A percentile compares a stretch with the other conserved stretches of the same genome.
Conservation (phyloP, 495 filamentous ascomycete species). For the Penicillium daleae region DNA sequence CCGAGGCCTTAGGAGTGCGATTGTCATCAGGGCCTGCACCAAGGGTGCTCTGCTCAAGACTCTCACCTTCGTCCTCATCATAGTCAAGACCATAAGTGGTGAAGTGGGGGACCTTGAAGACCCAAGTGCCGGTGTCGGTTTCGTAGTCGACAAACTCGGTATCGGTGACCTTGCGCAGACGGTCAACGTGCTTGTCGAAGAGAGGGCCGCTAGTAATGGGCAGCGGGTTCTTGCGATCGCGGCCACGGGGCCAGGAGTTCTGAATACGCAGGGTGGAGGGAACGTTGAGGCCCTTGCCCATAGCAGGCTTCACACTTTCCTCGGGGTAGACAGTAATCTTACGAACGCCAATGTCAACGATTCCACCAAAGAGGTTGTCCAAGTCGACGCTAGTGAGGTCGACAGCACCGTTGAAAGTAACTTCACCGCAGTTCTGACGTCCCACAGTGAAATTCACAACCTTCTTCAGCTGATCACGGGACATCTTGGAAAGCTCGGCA, state of each 20-base stretch:
- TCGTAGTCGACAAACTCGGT: conserved; percentile 84
- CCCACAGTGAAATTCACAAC: conserved; percentile 78
- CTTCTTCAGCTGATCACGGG: conserved; percentile 68
- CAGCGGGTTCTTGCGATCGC: conserved; percentile 58
- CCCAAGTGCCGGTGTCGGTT: conserved; percentile 78
- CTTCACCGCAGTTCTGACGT: conserved; percentile 74
- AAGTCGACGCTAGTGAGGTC: conserved; percentile 75
- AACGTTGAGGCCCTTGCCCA: conserved; percentile 88
- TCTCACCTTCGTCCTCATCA: conserved; percentile 70
- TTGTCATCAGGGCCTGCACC: conserved; percentile 61
- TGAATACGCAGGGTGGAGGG: conserved; percentile 82
- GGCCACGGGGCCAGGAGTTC: conserved; percentile 85
- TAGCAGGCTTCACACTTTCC: conserved; percentile 70
- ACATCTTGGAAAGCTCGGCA: conserved; percentile 74
- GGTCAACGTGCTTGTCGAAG: conserved; percentile 79
- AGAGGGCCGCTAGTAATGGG: conserved; percentile 59
- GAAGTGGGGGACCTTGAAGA: conserved; percentile 90
- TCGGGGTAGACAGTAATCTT: conserved; percentile 86
- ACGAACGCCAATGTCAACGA: conserved; percentile 74
- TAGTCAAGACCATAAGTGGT: conserved; percentile 94
- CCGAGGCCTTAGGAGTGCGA: conserved; percentile 55
- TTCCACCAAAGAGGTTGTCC: conserved; percentile 69
- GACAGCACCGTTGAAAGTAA: conserved; percentile 79
- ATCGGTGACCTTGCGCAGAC: conserved; percentile 73
- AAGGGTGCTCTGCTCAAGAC: conserved; percentile 58